phyloP scores from a whole-genome alignment of 225 moss, liverwort and hornwort species.

The Pleurozium schreberi region DNA sequence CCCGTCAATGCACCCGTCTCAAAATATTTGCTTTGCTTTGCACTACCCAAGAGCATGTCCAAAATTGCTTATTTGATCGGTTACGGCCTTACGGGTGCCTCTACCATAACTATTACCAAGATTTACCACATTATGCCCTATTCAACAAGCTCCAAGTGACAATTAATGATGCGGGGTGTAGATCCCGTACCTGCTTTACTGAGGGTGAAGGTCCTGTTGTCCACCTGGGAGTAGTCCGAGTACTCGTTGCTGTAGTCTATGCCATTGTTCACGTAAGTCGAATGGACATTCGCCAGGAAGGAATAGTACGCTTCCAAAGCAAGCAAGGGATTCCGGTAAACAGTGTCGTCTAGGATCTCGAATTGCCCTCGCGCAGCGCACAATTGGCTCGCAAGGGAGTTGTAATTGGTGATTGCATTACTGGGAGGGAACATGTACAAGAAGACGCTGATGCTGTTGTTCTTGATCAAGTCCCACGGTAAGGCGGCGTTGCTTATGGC shows the following conservation, averaged over 20 bases:
- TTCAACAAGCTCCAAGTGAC: not conserved
- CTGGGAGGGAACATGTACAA: not conserved
- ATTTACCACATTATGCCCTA: not conserved
- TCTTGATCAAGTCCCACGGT: not conserved
- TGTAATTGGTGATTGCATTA: not conserved
- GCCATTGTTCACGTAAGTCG: not conserved
- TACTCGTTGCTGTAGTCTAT: fast-evolving
- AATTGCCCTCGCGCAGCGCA: not conserved
- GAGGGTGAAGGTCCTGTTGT: not conserved
- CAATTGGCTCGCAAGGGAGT: not conserved
- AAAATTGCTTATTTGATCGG: no score
- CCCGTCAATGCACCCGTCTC: no score
- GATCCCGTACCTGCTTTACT: not conserved
- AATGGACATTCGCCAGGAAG: not conserved
- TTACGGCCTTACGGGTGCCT: no score
- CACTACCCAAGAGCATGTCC: no score
- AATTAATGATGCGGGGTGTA: not conserved
- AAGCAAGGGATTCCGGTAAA: not conserved
- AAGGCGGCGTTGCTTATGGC: not conserved
- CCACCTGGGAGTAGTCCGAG: not conserved
- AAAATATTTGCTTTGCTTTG: no score
- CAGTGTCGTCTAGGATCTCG: not conserved
- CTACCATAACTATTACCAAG: not conserved
- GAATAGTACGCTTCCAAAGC: not conserved
- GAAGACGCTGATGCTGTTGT: not conserved